Evolutionary conservation across 192 early-diverging fungal species (phyloP).

Genomic region (Coemansia interrupta): DNA sequence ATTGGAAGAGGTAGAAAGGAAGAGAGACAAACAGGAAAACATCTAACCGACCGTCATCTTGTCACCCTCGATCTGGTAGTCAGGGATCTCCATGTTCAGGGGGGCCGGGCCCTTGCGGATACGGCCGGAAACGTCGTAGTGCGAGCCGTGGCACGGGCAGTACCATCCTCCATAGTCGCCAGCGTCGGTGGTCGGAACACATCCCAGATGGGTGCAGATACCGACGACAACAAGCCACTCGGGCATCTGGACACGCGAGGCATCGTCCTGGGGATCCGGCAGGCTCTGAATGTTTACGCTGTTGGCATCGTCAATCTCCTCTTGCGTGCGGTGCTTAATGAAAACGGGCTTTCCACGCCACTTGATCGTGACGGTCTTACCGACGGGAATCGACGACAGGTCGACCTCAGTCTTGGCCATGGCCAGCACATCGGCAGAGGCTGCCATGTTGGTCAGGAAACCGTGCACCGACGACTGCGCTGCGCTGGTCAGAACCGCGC

Average conservation of each 20-base stretch:
- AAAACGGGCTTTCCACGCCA: conserved; percentile 99
- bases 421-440: conserved; percentile 97
- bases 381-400: conserved; percentile 85
- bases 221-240: conserved; percentile 98
- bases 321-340: conserved; percentile 91
- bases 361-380: conserved; percentile 96
- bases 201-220: conserved; percentile 85
- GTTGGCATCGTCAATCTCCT: conserved; percentile 93
- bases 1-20: conserved; percentile 1
- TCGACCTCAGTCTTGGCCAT: conserved; percentile 97
- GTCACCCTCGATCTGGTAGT: conserved; percentile 68
- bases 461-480: conserved; percentile 85
- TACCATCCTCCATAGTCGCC: conserved; percentile 99
- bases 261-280: conserved; percentile 89
- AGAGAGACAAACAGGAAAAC: neutral
- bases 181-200: conserved; percentile 96
- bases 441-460: conserved; percentile 79
- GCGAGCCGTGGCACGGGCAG: conserved; percentile 99
- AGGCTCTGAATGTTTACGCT: conserved; percentile 72
- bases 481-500: conserved; percentile 73
- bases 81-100: conserved; percentile 95
- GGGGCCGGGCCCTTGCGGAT: conserved; percentile 98
- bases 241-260: conserved; percentile 82
- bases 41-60: conserved; percentile 86
- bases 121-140: conserved; percentile 98